These are phyloP conservation scores for Colletotrichum karsti DNA, from an alignment of 2,329 filamentous ascomycete genomes.

Conservation along the genomic window DNA sequence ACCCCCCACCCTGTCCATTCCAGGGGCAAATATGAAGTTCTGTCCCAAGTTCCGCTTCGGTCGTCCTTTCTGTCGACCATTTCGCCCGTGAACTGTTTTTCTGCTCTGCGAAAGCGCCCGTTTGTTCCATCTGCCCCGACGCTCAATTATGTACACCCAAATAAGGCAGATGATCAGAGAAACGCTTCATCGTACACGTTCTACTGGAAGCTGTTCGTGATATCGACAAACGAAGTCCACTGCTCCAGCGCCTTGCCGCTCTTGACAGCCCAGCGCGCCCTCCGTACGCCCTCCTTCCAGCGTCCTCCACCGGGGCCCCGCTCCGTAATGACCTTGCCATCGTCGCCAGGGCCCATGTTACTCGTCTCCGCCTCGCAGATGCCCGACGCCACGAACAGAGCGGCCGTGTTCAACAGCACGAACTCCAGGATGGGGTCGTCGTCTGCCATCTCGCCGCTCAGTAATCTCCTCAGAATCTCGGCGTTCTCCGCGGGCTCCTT, in stretches of 20 bases:
- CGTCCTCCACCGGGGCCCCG: conserved; percentile 84
- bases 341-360: conserved; percentile 81
- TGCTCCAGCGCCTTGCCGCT: conserved; percentile 87
- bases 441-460: conserved; percentile 75
- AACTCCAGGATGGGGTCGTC: conserved; percentile 92
- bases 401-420: conserved; percentile 92
- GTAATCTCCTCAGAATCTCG: conserved; percentile 78
- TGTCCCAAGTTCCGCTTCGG: neutral
- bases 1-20: neutral
- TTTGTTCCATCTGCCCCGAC: neutral
- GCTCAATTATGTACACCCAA: neutral
- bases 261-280: conserved; percentile 87
- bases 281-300: conserved; percentile 94
- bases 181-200: no score
- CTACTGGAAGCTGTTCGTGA: conserved; percentile 66
- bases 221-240: conserved; percentile 84
- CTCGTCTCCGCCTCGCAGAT: conserved; percentile 86
- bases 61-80: neutral
- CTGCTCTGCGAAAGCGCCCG: neutral
- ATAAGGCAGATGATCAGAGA: neutral
- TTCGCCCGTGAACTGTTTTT: no score
- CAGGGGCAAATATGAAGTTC: neutral
- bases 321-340: conserved; percentile 82
- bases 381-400: conserved; percentile 85
- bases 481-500: conserved; percentile 91